Evolutionary conservation across 2,329 filamentous ascomycete genomes (phyloP).

Genomic region (Colletotrichum gloeosporioides): DNA sequence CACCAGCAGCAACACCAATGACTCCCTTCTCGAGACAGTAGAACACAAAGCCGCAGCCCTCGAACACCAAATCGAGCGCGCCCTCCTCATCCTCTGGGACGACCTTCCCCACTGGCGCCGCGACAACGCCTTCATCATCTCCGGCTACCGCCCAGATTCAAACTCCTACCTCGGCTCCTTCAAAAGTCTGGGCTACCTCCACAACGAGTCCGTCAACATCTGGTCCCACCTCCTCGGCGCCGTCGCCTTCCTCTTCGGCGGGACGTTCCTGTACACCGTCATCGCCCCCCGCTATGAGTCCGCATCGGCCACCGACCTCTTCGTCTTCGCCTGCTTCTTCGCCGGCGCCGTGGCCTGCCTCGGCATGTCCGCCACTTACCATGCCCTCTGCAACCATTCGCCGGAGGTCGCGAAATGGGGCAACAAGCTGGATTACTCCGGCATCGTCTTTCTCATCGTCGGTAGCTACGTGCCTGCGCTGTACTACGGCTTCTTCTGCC

Average conservation of each 20-base stretch:
- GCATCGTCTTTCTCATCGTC: constrained; percentile 90
- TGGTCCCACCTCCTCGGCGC: constrained; percentile 72
- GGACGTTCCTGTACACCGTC: constrained; percentile 57
- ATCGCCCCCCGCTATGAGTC: constrained; percentile 70
- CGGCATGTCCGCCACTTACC: constrained; percentile 84
- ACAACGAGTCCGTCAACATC: constrained; percentile 70
- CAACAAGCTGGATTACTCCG: constrained; percentile 93
- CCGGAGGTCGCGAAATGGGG: constrained; percentile 78
- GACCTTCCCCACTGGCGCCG: constrained; percentile 64
- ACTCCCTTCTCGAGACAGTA: constrained; percentile 27
- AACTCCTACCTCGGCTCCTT: constrained; percentile 53
- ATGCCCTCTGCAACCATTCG: constrained; percentile 86
- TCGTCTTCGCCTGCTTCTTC: constrained; percentile 82
- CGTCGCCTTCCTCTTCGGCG: constrained; percentile 58
- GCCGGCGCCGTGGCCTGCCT: constrained; percentile 74
- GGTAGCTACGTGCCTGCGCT: constrained; percentile 89
- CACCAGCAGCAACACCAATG: neutral
- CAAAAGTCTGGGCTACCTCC: constrained; percentile 55
- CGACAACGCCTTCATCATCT: constrained; percentile 62
- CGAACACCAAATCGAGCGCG: constrained; percentile 44
- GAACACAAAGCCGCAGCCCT: constrained; percentile 25
- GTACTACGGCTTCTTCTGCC: constrained; percentile 84
- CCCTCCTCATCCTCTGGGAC: constrained; percentile 59
- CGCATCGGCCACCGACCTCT: constrained; percentile 67
- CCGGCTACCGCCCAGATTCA: constrained; percentile 58